These are phyloP conservation scores for Typha latifolia DNA, from an alignment of 176 grass and related monocot genomes.

Conservation along the genomic window DNA sequence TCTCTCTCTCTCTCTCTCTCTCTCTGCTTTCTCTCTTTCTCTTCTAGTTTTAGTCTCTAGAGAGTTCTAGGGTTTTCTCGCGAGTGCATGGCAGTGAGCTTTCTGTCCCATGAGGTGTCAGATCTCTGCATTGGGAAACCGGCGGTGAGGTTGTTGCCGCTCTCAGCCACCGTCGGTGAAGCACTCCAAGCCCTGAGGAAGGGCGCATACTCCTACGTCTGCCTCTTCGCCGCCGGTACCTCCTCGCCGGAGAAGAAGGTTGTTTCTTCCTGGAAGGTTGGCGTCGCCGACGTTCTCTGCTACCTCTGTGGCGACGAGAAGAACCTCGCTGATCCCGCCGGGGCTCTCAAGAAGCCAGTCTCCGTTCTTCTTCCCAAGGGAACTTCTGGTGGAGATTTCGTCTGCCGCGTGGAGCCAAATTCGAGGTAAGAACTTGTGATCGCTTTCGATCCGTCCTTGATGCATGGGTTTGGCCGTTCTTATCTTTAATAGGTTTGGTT, in stretches of 20 bases:
- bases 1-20: neutral
- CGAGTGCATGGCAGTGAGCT: conserved; percentile 79
- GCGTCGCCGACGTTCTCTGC: conserved; percentile 63
- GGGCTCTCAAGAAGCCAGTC: conserved; percentile 32
- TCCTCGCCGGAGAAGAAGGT: conserved; percentile 16
- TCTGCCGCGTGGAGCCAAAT: conserved; percentile 35
- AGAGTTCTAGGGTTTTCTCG: conserved; percentile 14
- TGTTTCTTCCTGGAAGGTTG: conserved; percentile 25
- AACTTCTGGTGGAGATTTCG: conserved; percentile 17
- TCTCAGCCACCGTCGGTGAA: conserved; percentile 55
- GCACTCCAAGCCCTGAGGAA: conserved; percentile 42
- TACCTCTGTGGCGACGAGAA: conserved; percentile 46
- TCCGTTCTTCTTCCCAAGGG: conserved; percentile 55
- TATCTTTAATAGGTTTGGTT: too few relatives aligned
- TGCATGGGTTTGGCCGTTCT: too few relatives aligned
- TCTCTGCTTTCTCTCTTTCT: neutral
- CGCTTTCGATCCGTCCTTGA: too few relatives aligned
- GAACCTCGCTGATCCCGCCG: conserved; percentile 31
- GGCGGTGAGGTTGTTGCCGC: conserved; percentile 59
- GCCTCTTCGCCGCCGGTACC: conserved; percentile 20
- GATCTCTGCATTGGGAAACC: conserved; percentile 99
- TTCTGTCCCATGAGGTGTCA: conserved; percentile 66
- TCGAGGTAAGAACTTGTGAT: conserved; percentile 26
- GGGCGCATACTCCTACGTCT: conserved; percentile 29
- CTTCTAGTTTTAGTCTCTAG: neutral